Conservation (phyloP, 257 asterid genomes). For the Lycium barbarum region DNA sequence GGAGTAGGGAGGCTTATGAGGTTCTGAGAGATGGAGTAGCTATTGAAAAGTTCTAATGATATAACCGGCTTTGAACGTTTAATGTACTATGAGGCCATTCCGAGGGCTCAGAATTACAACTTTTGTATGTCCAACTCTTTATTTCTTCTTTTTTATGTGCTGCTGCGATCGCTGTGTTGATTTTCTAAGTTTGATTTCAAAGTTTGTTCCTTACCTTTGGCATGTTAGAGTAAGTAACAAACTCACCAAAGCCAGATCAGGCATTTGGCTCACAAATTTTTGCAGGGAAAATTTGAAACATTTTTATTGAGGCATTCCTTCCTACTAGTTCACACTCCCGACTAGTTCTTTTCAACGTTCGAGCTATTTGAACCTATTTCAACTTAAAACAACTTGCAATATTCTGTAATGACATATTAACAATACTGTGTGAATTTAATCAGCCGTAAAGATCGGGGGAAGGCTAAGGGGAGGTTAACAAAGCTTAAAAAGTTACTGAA, state of each 20-base stretch:
- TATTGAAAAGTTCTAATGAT: constrained; percentile 62
- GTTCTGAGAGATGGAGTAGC: constrained; percentile 67
- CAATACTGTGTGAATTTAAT: no score
- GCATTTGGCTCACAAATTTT: neutral
- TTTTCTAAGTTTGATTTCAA: neutral
- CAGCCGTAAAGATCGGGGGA: no score
- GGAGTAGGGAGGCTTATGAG: constrained; percentile 85
- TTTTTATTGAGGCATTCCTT: neutral
- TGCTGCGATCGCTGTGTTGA: neutral
- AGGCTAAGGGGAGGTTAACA: no score
- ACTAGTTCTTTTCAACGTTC: neutral
- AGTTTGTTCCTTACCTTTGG: neutral
- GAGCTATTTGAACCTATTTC: neutral
- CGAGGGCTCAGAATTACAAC: neutral
- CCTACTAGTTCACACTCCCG: neutral
- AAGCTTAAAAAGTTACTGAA: no score
- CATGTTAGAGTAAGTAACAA: neutral
- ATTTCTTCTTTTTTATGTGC: neutral
- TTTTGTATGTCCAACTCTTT: neutral
- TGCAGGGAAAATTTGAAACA: neutral
- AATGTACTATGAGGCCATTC: neutral
- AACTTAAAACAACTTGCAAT: neutral
- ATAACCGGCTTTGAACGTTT: neutral
- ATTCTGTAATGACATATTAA: no score
- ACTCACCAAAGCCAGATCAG: neutral